These are phyloP conservation scores for Mucor piriformis DNA, from an alignment of 371 early-diverging fungal species.

Conservation along the genomic window DNA sequence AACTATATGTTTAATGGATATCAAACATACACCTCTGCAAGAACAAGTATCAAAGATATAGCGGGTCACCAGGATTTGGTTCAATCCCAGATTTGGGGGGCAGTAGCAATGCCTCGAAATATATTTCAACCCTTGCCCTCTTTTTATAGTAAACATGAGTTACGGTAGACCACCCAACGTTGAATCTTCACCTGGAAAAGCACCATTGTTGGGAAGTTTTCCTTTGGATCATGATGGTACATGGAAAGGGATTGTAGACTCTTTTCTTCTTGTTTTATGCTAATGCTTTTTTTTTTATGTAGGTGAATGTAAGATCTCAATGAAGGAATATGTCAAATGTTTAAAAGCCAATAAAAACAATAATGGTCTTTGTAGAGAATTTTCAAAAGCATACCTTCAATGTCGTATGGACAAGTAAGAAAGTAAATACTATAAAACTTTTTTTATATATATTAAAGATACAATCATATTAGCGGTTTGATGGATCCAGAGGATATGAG, in stretches of 20 bases:
- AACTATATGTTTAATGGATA: too few species aligned
- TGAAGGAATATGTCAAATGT: slow-evolving; percentile 77
- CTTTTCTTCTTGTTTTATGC: not conserved
- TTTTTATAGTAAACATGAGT: slow-evolving; percentile 45
- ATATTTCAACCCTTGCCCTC: not conserved
- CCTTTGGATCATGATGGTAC: slow-evolving; percentile 79
- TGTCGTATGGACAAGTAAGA: slow-evolving; percentile 84
- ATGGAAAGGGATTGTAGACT: not conserved
- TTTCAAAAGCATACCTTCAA: slow-evolving; percentile 71
- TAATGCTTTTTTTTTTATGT: slow-evolving; percentile 6
- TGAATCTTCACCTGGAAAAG: slow-evolving; percentile 61
- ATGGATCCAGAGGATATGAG: slow-evolving; percentile 73
- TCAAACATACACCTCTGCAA: too few species aligned
- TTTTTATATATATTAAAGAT: not conserved
- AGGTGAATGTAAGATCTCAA: slow-evolving; percentile 75
- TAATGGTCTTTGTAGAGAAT: slow-evolving; percentile 68
- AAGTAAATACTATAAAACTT: not conserved
- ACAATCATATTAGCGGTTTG: slow-evolving; percentile 50
- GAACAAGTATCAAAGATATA: too few species aligned
- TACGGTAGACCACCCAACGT: slow-evolving; percentile 68
- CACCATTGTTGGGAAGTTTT: slow-evolving; percentile 82
- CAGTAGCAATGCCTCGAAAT: too few species aligned
- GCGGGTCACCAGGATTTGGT: too few species aligned
- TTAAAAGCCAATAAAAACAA: slow-evolving; percentile 70
- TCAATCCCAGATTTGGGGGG: too few species aligned